phyloP scores from a whole-genome alignment of 768 basidiomycete genomes.

The Hypsizygus marmoreus region DNA sequence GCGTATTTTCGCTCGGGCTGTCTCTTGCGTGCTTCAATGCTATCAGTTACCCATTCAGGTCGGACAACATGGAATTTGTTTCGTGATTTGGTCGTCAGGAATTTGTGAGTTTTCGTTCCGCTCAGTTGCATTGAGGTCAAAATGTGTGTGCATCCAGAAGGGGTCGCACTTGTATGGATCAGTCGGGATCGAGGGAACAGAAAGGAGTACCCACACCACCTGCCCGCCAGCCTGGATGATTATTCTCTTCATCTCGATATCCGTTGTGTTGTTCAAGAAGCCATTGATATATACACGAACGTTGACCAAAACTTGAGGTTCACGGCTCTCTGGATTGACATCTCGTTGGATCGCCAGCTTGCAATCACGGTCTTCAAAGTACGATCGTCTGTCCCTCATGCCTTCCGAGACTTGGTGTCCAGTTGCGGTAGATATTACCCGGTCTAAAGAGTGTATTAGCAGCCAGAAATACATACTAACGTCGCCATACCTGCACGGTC shows the following conservation, averaged over 20 bases:
- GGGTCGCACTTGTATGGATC: constrained; percentile 42
- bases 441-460: constrained; percentile 37
- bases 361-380: constrained; percentile 42
- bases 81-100: constrained; percentile 53
- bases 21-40: constrained; percentile 59
- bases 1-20: constrained; percentile 62
- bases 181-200: constrained; percentile 6
- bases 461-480: neutral
- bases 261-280: constrained; percentile 69
- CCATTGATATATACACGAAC: constrained; percentile 72
- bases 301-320: constrained; percentile 38
- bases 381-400: constrained; percentile 34
- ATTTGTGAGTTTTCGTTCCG: constrained; percentile 69
- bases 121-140: constrained; percentile 72
- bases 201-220: constrained; percentile 51
- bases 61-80: constrained; percentile 62
- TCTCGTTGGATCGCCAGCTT: constrained; percentile 43
- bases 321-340: constrained; percentile 21
- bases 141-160: constrained; percentile 76
- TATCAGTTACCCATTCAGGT: constrained; percentile 77
- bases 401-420: constrained; percentile 70
- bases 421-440: constrained; percentile 61
- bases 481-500: constrained; percentile 56
- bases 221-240: constrained; percentile 68
- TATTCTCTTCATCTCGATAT: constrained; percentile 76